Percentiles rank a stretch among this genome's conserved stretches.
Conservation (phyloP, 228 moss, liverwort and hornwort species). For the Sphagnum magellanicum region DNA sequence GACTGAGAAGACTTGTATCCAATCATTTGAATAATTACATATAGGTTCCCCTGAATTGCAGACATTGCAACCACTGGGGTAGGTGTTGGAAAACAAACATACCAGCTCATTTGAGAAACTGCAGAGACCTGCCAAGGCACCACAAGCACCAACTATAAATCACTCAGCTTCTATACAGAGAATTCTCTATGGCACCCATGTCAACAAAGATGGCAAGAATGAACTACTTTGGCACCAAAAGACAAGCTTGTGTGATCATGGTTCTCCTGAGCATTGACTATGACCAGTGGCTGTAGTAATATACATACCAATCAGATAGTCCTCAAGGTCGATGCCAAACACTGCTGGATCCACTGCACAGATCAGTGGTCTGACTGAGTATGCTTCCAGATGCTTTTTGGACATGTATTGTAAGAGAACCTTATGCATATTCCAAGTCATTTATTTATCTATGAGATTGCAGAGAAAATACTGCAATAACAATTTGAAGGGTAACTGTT, state of each 20-base stretch:
- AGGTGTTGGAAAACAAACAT: neutral
- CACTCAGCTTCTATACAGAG: too few species aligned
- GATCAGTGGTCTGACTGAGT: neutral
- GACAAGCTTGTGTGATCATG: too few species aligned
- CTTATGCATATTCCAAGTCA: neutral
- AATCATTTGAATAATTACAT: too few species aligned
- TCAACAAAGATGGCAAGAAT: too few species aligned
- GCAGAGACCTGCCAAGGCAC: slow-evolving; percentile 33
- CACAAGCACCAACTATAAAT: neutral
- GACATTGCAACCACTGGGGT: too few species aligned
- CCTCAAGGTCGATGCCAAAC: slow-evolving; percentile 49
- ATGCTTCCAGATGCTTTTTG: neutral
- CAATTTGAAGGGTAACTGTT: too few species aligned
- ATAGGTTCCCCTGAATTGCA: too few species aligned
- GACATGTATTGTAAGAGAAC: neutral
- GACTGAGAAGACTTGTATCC: neutral
- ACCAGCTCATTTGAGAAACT: slow-evolving; percentile 53
- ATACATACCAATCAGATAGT: slow-evolving; percentile 45
- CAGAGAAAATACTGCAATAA: too few species aligned
- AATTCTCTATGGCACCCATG: too few species aligned
- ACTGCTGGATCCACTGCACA: slow-evolving; percentile 19
- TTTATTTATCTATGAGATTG: neutral
- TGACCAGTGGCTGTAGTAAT: too few species aligned
- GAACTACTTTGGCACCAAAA: too few species aligned
- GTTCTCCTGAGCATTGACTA: too few species aligned